phyloP scores from a whole-genome alignment of 2,329 filamentous ascomycete genomes.

The Onygena corvina region DNA sequence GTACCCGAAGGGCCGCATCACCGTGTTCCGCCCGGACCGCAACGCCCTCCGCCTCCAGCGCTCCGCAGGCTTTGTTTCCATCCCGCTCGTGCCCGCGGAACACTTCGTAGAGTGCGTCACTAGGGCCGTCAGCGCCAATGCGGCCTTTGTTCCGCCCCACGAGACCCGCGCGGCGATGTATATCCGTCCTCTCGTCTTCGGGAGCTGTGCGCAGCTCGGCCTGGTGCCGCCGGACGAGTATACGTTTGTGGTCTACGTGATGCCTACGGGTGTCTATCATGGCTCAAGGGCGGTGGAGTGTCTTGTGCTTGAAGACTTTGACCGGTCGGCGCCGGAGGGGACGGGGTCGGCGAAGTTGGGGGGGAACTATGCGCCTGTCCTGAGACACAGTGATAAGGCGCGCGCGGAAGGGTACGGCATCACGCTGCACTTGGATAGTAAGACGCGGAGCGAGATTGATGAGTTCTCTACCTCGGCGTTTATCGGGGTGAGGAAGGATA shows the following conservation, averaged over 20 bases:
- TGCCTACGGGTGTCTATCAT: conserved; percentile 91
- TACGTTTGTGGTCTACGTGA: conserved; percentile 76
- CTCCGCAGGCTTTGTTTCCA: conserved; percentile 69
- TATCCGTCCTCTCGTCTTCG: conserved; percentile 78
- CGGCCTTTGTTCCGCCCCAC: conserved; percentile 81
- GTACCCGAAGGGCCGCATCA: conserved; percentile 51
- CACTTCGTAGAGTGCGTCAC: conserved; percentile 66
- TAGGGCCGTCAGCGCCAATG: conserved; percentile 75
- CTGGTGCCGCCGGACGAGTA: conserved; percentile 83
- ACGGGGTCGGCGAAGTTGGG: conserved; percentile 88
- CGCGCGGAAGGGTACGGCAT: conserved; percentile 75
- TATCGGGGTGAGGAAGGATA: conserved; percentile 59
- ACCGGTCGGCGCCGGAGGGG: conserved; percentile 81
- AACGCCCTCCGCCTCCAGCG: conserved; percentile 78
- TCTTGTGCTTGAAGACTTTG: conserved; percentile 82
- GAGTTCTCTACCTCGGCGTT: conserved; percentile 95
- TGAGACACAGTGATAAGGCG: conserved; percentile 76
- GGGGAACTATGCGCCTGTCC: conserved; percentile 88
- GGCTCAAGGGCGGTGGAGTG: conserved; percentile 77
- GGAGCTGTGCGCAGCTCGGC: conserved; percentile 74
- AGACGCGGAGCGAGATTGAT: conserved; percentile 71
- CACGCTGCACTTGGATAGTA: conserved; percentile 83
- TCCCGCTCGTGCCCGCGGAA: conserved; percentile 65
- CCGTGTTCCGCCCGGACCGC: conserved; percentile 74
- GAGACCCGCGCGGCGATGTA: conserved; percentile 86